Conservation (phyloP, 169 alveolate species). For the Eimeria zaria region DNA sequence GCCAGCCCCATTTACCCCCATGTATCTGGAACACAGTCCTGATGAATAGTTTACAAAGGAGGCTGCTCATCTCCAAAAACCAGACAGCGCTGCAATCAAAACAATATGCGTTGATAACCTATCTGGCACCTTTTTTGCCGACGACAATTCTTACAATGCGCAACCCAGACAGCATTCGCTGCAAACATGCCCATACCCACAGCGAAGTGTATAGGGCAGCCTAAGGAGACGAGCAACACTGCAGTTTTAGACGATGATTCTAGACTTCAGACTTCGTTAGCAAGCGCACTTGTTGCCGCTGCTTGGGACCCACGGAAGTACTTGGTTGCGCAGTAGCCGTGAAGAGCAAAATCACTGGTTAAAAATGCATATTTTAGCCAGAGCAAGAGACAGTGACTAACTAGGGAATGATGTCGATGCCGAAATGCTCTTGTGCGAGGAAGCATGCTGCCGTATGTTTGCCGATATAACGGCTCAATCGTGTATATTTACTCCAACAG, state of each 20-base stretch:
- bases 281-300: background rate
- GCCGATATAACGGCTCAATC: background rate
- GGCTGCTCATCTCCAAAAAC: background rate
- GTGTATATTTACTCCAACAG: too few relatives aligned
- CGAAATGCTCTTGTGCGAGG: background rate
- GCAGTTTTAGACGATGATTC: too few relatives aligned
- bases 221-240: too few relatives aligned
- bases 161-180: too few relatives aligned
- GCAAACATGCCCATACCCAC: too few relatives aligned
- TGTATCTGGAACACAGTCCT: background rate
- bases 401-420: background rate
- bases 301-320: background rate
- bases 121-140: too few relatives aligned
- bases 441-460: too few relatives aligned
- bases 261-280: too few relatives aligned
- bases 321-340: background rate
- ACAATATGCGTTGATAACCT: too few relatives aligned
- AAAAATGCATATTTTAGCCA: background rate
- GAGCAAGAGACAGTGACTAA: background rate
- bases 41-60: background rate
- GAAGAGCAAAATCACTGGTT: background rate
- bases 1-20: background rate
- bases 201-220: too few relatives aligned
- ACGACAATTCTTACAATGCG: too few relatives aligned
- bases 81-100: background rate